phyloP scores from a whole-genome alignment of 2,329 filamentous ascomycete genomes.

The Colletotrichum eleusines region DNA sequence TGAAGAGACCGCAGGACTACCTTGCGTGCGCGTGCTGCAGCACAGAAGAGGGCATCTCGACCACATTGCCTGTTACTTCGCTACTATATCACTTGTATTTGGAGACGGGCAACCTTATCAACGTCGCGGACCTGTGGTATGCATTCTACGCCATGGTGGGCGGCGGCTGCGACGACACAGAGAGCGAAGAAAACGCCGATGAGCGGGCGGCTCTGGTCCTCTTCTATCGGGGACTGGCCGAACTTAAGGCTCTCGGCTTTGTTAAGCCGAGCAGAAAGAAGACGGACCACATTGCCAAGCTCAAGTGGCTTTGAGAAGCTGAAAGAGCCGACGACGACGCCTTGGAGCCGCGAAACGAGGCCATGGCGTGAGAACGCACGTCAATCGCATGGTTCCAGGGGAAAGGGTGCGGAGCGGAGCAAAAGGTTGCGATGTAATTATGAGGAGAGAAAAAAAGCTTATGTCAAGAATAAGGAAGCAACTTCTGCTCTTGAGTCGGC shows the following conservation, averaged over 20 bases:
- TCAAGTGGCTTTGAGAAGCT: slow-evolving; percentile 76
- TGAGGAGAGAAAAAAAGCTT: background rate
- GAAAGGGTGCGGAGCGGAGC: background rate
- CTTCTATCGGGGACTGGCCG: slow-evolving; percentile 88
- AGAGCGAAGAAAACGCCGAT: slow-evolving; percentile 56
- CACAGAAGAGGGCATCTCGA: slow-evolving; percentile 61
- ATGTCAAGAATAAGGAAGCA: slow-evolving; percentile 14
- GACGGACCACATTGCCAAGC: slow-evolving; percentile 89
- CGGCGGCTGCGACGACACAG: slow-evolving; percentile 50
- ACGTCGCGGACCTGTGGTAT: slow-evolving; percentile 83
- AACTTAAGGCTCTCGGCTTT: slow-evolving; percentile 87
- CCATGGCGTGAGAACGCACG: slow-evolving; percentile 17
- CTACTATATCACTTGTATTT: slow-evolving; percentile 84
- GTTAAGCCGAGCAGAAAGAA: slow-evolving; percentile 92
- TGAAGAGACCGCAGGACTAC: slow-evolving; percentile 81
- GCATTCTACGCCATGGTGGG: slow-evolving; percentile 77
- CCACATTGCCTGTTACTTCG: slow-evolving; percentile 76
- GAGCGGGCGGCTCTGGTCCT: slow-evolving; percentile 74
- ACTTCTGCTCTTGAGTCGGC: background rate
- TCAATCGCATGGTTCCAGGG: slow-evolving; percentile 1
- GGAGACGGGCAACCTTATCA: slow-evolving; percentile 81
- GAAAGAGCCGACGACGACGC: slow-evolving; percentile 30
- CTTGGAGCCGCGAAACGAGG: slow-evolving; percentile 24
- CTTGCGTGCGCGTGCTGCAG: slow-evolving; percentile 79
- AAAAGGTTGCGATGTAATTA: background rate